Base-by-base conservation (phyloP, 768 basidiomycete genomes). In the Calocybe indica region DNA sequence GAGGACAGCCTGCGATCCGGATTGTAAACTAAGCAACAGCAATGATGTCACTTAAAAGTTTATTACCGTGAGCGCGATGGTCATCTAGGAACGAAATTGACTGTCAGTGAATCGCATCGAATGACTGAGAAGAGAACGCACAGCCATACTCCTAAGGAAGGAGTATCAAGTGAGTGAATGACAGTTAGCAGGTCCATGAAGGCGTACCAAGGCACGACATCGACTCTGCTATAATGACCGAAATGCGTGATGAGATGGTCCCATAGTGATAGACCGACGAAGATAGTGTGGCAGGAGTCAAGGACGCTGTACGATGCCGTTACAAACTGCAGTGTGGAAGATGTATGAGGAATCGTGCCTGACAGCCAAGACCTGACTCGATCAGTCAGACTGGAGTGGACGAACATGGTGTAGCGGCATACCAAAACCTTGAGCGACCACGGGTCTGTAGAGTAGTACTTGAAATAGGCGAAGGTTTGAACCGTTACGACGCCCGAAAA, bases 181-280 rank as follows among this genome's bases (percentile, higher is more conserved):
- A 14, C 43, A 31, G 29, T 2, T 5, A 30, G 15, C 29, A 22
- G 3, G 1, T 10, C 2, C 28, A 40, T 9, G 15, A 30, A 28
- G 8, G 51, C 62, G 11, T 49, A 78, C 79, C 69, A 68, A 11
- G 76, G 70, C 41, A 80, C 72, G 11, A 46, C 57, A 48, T 78
- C 71, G 33, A 75, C 70, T 30, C 58, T 62, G 2, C 46, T 41
- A 3, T 45, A 45, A 6, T 71, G 50, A 0, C 78, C 78, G 37
- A 67, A 80, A 49, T 72, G 58, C 0, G 49, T 44, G 46, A 80
- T 73, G 2, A 80, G 55, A 48, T 65, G 66, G 12, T 58, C 58
- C 72, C 72, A 74, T 42, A 71, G 53, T 2, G 69, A 64, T 40
- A 54, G 40, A 48, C 61, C 64, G 38, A 74, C 65, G 41, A 73